Percentiles rank a stretch among this genome's conserved stretches.
Conservation (phyloP, 2,329 filamentous ascomycete genomes). For the Pleurostoma richardsiae region DNA sequence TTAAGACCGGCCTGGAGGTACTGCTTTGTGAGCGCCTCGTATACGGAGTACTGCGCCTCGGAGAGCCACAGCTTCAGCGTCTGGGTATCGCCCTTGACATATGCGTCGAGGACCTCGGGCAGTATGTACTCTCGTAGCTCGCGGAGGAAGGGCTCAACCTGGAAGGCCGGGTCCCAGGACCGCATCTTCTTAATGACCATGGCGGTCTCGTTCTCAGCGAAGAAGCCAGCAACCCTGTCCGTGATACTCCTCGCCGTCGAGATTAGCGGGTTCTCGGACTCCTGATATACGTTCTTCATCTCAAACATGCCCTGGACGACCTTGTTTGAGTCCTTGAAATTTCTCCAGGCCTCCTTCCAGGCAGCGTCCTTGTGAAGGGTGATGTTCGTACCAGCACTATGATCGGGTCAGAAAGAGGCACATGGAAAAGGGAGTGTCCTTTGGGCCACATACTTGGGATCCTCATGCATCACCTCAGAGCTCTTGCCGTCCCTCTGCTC, state of each 20-base stretch:
- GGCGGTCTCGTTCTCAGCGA: slow-evolving; percentile 96
- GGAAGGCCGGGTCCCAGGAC: slow-evolving; percentile 90
- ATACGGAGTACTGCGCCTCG: slow-evolving; percentile 93
- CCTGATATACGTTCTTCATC: slow-evolving; percentile 83
- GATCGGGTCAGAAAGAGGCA: slow-evolving; percentile 8
- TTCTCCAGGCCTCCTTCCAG: slow-evolving; percentile 98
- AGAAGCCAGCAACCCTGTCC: slow-evolving; percentile 89
- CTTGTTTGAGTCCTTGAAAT: slow-evolving; percentile 86
- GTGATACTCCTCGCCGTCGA: slow-evolving; percentile 90
- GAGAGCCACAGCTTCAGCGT: slow-evolving; percentile 93
- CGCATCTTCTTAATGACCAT: slow-evolving; percentile 98
- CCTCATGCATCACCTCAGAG: slow-evolving; percentile 67
- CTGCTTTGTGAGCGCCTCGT: slow-evolving; percentile 93
- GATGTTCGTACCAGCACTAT: slow-evolving; percentile 82
- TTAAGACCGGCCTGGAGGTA: slow-evolving; percentile 91
- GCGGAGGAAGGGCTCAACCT: slow-evolving; percentile 88
- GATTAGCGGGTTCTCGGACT: slow-evolving; percentile 95
- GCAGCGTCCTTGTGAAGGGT: slow-evolving; percentile 95
- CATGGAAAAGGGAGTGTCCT: slow-evolving; percentile 2
- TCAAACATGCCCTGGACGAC: slow-evolving; percentile 84
- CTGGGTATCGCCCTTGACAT: slow-evolving; percentile 91
- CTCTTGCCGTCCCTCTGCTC: slow-evolving; percentile 42
- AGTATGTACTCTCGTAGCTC: slow-evolving; percentile 98
- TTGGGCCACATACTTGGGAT: slow-evolving; percentile 70
- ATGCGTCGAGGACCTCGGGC: slow-evolving; percentile 93